A percentile compares a stretch with the other conserved stretches of the same genome.
phyloP scores from a whole-genome alignment of 2,329 filamentous ascomycete genomes.

The Gnomoniopsis sp. region DNA sequence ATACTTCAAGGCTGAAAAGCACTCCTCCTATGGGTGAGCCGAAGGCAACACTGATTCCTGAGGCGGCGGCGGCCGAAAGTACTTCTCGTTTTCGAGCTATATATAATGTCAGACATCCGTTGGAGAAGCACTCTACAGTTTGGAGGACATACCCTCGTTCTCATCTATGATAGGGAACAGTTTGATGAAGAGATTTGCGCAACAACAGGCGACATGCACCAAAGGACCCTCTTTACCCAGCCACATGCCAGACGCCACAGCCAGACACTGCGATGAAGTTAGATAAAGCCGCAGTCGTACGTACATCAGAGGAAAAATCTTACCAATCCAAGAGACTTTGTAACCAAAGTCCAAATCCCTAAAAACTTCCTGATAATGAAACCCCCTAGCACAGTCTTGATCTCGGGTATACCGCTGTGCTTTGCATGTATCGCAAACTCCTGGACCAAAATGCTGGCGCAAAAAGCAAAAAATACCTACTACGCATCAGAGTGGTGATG shows the following conservation, averaged over 20 bases:
- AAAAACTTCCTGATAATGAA: conserved; percentile 89
- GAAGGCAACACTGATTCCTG: conserved; percentile 91
- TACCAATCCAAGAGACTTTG: conserved; percentile 86
- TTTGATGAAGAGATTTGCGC: conserved; percentile 91
- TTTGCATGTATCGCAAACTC: conserved; percentile 84
- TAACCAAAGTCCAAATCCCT: conserved; percentile 81
- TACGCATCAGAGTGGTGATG: conserved; percentile 17
- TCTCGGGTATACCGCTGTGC: conserved; percentile 95
- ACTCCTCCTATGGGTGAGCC: conserved; percentile 93
- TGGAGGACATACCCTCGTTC: conserved; percentile 68
- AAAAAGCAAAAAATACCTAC: conserved; percentile 72
- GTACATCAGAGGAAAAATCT: background rate
- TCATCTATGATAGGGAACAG: conserved; percentile 74
- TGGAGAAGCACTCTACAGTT: background rate
- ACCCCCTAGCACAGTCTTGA: conserved; percentile 92
- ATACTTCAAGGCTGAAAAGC: conserved; percentile 86
- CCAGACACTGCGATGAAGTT: conserved; percentile 62
- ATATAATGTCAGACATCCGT: conserved; percentile 21
- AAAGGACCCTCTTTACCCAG: conserved; percentile 92
- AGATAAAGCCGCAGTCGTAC: conserved; percentile 3
- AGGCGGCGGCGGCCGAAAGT: conserved; percentile 85
- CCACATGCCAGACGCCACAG: conserved; percentile 94
- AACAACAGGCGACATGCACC: conserved; percentile 96
- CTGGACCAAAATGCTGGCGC: conserved; percentile 75
- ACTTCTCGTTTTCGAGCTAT: conserved; percentile 88